phyloP scores from a whole-genome alignment of 2,329 filamentous ascomycete genomes.

The Dactylonectria macrodidyma region DNA sequence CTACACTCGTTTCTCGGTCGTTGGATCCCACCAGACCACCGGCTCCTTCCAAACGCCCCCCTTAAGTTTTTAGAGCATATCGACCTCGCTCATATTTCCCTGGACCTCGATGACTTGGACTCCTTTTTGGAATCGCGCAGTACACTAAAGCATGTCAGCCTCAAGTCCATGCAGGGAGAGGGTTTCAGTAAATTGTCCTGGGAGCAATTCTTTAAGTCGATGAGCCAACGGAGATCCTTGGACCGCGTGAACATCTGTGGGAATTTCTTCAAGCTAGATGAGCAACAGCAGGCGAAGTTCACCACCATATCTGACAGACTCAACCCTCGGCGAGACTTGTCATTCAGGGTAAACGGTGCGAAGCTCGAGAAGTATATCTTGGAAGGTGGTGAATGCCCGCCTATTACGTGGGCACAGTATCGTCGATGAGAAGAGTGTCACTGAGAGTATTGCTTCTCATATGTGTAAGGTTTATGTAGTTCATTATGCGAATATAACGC shows the following conservation, averaged over 20 bases:
- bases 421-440: too few species aligned
- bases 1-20: conserved; percentile 17
- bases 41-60: conserved; percentile 36
- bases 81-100: conserved; percentile 26
- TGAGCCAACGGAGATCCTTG: conserved; percentile 25
- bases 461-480: too few species aligned
- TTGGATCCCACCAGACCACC: conserved; percentile 23
- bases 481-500: too few species aligned
- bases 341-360: conserved; percentile 15
- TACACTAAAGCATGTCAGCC: conserved; percentile 27
- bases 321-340: not conserved
- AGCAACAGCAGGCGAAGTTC: not conserved
- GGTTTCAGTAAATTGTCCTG: conserved; percentile 32
- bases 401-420: conserved; percentile 21
- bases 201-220: conserved; percentile 37
- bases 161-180: conserved; percentile 33
- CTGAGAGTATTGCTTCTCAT: too few species aligned
- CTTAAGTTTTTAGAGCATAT: conserved; percentile 41
- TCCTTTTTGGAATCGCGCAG: conserved; percentile 34
- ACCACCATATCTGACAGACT: too few species aligned
- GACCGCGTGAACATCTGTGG: conserved; percentile 29
- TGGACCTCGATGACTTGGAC: conserved; percentile 37
- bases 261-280: conserved; percentile 29
- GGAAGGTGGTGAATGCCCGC: conserved; percentile 38
- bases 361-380: conserved; percentile 37